Evolutionary conservation across 169 alveolate species (phyloP), one percentile per base, ranked within the genome.

Genomic region (Cryptosporidium canis): DNA sequence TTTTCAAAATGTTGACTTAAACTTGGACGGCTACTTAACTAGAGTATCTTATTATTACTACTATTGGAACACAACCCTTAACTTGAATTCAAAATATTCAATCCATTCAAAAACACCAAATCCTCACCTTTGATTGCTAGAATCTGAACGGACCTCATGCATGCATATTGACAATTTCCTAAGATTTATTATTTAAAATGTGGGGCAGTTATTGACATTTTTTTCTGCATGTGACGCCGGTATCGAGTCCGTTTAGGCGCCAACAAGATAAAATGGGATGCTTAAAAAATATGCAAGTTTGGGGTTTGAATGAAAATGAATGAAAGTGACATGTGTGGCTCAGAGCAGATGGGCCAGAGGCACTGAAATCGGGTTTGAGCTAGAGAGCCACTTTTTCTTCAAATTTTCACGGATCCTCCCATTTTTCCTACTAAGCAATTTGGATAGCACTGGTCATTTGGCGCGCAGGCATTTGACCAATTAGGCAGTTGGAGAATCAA

Each of bases 181-280:
- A 27, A 45, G 63, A 45, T 44, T 67, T 67, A 24, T 37, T 27
- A 29, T 33, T 16, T 51, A n/a, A 14, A 48, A 35, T 70, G 84
- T 70, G 84, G 84, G 84, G 84, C 84, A 48, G 16, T 24, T 29
- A 48, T 0, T 31, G 84, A 45, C 84, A 70, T 3, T 70, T 0
- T 18, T n/a, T 48, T 37, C 6, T 70, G 68, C 84, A 70, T 70
- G 84, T 18, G 53, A 70, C 27, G 45, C 84, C 84, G 84, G 84
- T 51, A 70, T 70, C 84, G 84, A 51, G 47, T 70, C 2, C 33
- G n/a, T 61, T 33, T 31, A 12, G 68, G 68, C 68, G 68, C 68
- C 21, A 29, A 6, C n/a, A 35, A n/a, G n/a, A 58, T 14, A 61
- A 3, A 27, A 61, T 61, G 29, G 68, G n/a, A n/a, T n/a, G n/a